Evolutionary conservation across 2,329 filamentous ascomycete genomes (phyloP).

Genomic region (Fusarium praegraminearum): DNA sequence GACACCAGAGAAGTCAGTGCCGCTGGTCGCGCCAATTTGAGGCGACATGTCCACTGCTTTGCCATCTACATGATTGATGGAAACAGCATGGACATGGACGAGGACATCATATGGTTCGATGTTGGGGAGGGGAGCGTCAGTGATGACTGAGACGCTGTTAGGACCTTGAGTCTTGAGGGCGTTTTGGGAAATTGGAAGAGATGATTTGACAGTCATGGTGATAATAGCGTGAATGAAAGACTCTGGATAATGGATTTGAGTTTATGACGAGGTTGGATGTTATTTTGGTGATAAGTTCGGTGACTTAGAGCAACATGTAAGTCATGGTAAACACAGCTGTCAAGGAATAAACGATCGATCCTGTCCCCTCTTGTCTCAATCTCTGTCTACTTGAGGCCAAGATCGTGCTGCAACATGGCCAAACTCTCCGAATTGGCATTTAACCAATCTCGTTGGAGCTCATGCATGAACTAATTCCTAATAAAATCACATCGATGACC

Average conservation of each 20-base stretch:
- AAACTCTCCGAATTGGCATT: neutral
- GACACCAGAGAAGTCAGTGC: neutral
- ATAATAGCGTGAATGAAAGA: too few relatives aligned
- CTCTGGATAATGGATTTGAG: neutral
- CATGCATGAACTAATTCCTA: neutral
- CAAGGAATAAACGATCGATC: neutral
- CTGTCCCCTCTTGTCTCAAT: neutral
- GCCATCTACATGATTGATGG: neutral
- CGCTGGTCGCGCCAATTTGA: neutral
- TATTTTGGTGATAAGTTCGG: too few relatives aligned
- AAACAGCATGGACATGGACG: neutral
- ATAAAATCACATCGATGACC: neutral
- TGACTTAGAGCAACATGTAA: neutral
- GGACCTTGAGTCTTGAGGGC: conserved; percentile 1
- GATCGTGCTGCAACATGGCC: neutral
- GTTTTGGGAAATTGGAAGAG: neutral
- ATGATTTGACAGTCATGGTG: neutral
- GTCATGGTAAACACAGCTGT: neutral
- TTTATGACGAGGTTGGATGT: neutral
- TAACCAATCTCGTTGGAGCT: neutral
- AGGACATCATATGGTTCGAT: neutral
- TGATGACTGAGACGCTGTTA: neutral
- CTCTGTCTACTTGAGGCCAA: neutral
- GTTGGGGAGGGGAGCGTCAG: neutral
- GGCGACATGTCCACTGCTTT: conserved; percentile 1